Evolutionary conservation across 805 yeast genomes (phyloP).

Genomic region (Metschnikowia kunwiensis): DNA sequence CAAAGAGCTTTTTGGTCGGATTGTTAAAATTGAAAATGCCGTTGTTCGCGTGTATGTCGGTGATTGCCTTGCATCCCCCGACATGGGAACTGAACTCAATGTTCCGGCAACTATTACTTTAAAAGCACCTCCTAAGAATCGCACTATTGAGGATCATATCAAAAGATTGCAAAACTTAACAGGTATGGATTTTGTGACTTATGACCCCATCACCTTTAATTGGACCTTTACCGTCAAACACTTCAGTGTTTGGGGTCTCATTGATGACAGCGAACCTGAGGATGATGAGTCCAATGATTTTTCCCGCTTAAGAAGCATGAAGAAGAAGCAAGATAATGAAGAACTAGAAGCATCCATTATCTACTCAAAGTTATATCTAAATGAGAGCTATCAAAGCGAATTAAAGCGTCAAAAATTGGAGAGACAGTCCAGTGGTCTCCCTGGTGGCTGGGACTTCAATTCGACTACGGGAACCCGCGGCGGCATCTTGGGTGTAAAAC

Average conservation of each 20-base stretch:
- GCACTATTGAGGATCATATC: conserved; percentile 46
- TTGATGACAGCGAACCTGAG: conserved; percentile 53
- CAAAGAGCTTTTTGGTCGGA: conserved; percentile 37
- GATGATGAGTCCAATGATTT: conserved; percentile 25
- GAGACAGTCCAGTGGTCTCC: conserved; percentile 30
- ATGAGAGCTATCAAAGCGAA: conserved; percentile 29
- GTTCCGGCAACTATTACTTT: conserved; percentile 73
- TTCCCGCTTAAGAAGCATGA: conserved; percentile 34
- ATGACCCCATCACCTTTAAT: conserved; percentile 67
- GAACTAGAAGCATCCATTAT: conserved; percentile 43
- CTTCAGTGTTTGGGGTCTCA: conserved; percentile 91
- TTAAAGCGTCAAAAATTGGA: conserved; percentile 34
- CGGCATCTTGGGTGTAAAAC: conserved; percentile 28
- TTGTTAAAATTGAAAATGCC: conserved; percentile 42
- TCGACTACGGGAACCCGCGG: conserved; percentile 10
- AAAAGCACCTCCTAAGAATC: conserved; percentile 54
- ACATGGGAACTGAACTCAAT: conserved; percentile 65
- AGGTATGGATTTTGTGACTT: conserved; percentile 79
- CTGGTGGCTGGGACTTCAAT: conserved; percentile 36
- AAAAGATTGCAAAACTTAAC: conserved; percentile 47
- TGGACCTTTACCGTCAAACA: conserved; percentile 87
- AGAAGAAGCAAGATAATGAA: conserved; percentile 31
- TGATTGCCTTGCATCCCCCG: conserved; percentile 45
- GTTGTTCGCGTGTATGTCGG: conserved; percentile 64
- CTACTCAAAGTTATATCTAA: conserved; percentile 30